Percentiles rank a stretch among this genome's conserved stretches.
Conservation (phyloP, 2,329 filamentous ascomycete genomes). For the Aaosphaeria arxii region DNA sequence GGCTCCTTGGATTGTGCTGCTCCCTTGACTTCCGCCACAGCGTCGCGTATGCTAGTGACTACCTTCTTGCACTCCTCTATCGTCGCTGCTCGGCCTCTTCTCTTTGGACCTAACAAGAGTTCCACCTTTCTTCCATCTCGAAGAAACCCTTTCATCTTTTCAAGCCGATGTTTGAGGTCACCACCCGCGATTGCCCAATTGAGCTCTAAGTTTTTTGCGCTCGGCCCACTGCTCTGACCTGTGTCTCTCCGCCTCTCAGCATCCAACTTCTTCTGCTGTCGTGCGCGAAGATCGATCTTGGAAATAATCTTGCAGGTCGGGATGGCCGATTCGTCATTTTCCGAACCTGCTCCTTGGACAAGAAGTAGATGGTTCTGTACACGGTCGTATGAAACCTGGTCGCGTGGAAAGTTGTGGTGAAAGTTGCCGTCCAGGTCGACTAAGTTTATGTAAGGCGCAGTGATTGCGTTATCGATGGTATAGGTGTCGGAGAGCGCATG, state of each 20-base stretch:
- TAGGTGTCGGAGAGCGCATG: slow-evolving; percentile 38
- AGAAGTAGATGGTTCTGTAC: slow-evolving; percentile 52
- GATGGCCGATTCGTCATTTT: slow-evolving; percentile 5
- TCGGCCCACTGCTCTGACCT: slow-evolving; percentile 12
- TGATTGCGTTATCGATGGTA: slow-evolving; percentile 51
- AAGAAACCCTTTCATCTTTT: slow-evolving; percentile 63
- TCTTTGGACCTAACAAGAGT: slow-evolving; percentile 65
- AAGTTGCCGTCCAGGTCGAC: slow-evolving; percentile 42
- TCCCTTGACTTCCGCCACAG: slow-evolving; percentile 38
- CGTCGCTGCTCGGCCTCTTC: slow-evolving; percentile 58
- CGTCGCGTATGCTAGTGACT: slow-evolving; percentile 50
- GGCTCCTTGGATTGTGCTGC: slow-evolving; percentile 19
- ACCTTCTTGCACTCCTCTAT: slow-evolving; percentile 57
- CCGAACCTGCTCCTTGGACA: slow-evolving; percentile 23
- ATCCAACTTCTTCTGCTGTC: slow-evolving; percentile 47
- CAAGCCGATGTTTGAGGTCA: slow-evolving; percentile 62
- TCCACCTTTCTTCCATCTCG: slow-evolving; percentile 73
- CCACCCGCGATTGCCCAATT: slow-evolving; percentile 81
- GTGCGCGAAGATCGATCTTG: slow-evolving; percentile 49
- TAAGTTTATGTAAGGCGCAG: slow-evolving; percentile 41
- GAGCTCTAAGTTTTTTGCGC: slow-evolving; percentile 76
- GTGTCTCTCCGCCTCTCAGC: slow-evolving; percentile 41
- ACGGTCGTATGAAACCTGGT: slow-evolving; percentile 45
- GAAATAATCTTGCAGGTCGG: slow-evolving; percentile 72
- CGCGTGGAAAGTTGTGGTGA: slow-evolving; percentile 24